phyloP scores from a whole-genome alignment of 1,139 yeast species.

The Yamadazyma epiphylla region DNA sequence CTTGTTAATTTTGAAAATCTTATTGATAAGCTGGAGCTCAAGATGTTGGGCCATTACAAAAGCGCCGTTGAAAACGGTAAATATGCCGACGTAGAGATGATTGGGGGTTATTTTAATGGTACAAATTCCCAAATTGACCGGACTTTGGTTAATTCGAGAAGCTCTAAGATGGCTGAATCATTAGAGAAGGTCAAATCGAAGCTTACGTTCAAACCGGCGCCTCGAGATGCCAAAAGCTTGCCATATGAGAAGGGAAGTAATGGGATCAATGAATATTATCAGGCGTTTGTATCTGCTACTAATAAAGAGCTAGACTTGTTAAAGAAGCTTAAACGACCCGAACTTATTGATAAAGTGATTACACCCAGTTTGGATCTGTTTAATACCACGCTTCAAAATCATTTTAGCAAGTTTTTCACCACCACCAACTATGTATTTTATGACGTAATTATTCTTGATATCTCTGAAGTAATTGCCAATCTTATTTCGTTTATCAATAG shows the following conservation, averaged over 20 bases:
- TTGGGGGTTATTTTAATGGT: conserved; percentile 43
- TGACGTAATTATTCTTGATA: conserved; percentile 39
- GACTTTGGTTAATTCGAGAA: conserved; percentile 43
- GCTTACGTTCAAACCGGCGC: background rate
- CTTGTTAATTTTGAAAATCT: conserved; percentile 42
- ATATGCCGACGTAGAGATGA: conserved; percentile 22
- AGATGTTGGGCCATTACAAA: conserved; percentile 32
- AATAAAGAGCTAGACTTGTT: conserved; percentile 46
- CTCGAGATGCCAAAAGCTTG: conserved; percentile 16
- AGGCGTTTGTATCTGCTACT: conserved; percentile 47
- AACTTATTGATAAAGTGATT: conserved; percentile 18
- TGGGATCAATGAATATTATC: conserved; percentile 55
- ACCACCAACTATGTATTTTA: conserved; percentile 13
- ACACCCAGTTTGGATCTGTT: conserved; percentile 21
- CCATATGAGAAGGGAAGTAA: conserved; percentile 61
- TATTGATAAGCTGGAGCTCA: conserved; percentile 44
- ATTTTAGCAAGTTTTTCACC: no score
- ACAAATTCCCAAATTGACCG: conserved; percentile 31
- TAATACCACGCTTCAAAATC: no score
- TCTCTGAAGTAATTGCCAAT: conserved; percentile 27
- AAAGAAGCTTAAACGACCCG: conserved; percentile 12
- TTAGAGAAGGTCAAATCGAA: conserved; percentile 24
- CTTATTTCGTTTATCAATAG: conserved; percentile 7
- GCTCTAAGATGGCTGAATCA: conserved; percentile 38
- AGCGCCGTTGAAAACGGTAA: conserved; percentile 14